Conservation (phyloP, 2,329 filamentous ascomycete genomes). For the Fusarium temperatum region DNA sequence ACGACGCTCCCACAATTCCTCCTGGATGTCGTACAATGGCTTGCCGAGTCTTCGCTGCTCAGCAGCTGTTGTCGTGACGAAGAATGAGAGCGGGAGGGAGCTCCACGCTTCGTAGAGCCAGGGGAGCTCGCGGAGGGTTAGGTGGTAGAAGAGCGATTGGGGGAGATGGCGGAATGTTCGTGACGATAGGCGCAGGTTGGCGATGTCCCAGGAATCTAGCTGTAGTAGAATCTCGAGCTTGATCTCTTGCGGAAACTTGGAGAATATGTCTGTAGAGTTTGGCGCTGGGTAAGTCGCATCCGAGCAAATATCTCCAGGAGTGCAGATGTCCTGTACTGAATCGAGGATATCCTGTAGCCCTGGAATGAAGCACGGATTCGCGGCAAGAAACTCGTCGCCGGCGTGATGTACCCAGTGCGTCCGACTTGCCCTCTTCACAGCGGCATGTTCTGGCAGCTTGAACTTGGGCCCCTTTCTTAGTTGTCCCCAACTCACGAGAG, state of each 20-base stretch:
- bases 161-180: slow-evolving; percentile 15
- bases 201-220: not conserved
- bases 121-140: slow-evolving; percentile 11
- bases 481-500: not conserved
- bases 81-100: slow-evolving; percentile 16
- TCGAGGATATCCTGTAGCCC: not conserved
- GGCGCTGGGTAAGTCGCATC: too few species aligned
- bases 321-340: not conserved
- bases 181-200: slow-evolving; percentile 8
- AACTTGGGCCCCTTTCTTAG: accelerated
- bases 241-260: slow-evolving; percentile 1
- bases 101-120: slow-evolving; percentile 35
- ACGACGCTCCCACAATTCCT: not conserved
- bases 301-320: not conserved
- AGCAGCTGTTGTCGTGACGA: slow-evolving; percentile 9
- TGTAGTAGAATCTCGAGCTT: not conserved
- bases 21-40: not conserved
- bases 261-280: not conserved
- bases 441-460: not conserved
- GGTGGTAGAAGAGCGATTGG: not conserved
- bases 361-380: not conserved
- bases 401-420: not conserved
- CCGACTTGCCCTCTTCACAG: not conserved
- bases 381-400: not conserved
- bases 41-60: slow-evolving; percentile 4